Percentiles rank a stretch among this genome's conserved stretches.
These are phyloP conservation scores for Coniochaeta sp. DNA, from an alignment of 2,329 filamentous ascomycete species.

Conservation along the genomic window DNA sequence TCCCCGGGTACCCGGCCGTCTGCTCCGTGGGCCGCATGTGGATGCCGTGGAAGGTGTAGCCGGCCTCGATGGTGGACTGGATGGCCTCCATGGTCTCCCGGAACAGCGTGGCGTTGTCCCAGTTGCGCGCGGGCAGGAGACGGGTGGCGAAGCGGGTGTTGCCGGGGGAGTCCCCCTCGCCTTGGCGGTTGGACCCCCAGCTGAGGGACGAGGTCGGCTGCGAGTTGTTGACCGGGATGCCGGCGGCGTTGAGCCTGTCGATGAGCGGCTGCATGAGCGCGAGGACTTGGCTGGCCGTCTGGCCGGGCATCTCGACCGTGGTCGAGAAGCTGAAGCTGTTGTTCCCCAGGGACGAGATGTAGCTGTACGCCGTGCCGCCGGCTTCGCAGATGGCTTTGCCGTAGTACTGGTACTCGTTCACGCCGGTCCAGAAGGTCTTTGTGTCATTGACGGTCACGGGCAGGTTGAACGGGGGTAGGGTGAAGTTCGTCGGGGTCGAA, in stretches of 20 bases:
- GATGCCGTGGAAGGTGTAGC: constrained; percentile 26
- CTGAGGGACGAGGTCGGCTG: constrained; percentile 5
- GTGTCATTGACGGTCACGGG: constrained; percentile 4
- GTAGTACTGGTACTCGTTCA: constrained; percentile 24
- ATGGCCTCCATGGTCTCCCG: constrained; percentile 19
- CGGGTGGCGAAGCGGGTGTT: constrained; percentile 20
- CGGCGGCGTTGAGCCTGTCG: constrained; percentile 20
- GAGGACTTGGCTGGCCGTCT: constrained; percentile 13
- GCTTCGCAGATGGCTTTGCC: constrained; percentile 24
- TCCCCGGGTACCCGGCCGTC: constrained; percentile 11
- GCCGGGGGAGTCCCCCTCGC: constrained; percentile 8
- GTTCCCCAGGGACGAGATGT: constrained; percentile 17
- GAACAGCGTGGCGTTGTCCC: constrained; percentile 16
- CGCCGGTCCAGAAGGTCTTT: constrained; percentile 21
- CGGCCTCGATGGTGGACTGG: constrained; percentile 22
- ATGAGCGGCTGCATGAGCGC: constrained; percentile 24
- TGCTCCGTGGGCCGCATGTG: constrained; percentile 19
- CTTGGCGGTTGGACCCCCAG: constrained; percentile 4
- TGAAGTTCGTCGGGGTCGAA: constrained; percentile 14
- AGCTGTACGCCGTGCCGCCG: constrained; percentile 26
- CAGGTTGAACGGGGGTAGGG: constrained; percentile 1
- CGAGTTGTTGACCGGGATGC: constrained; percentile 17
- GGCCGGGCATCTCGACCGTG: constrained; percentile 24
- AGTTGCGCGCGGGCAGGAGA: constrained; percentile 26
- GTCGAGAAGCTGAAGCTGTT: constrained; percentile 22